Evolutionary conservation across 345 rosid genomes (phyloP), one percentile per base, ranked within the genome.

Genomic region (Barbarea vulgaris): DNA sequence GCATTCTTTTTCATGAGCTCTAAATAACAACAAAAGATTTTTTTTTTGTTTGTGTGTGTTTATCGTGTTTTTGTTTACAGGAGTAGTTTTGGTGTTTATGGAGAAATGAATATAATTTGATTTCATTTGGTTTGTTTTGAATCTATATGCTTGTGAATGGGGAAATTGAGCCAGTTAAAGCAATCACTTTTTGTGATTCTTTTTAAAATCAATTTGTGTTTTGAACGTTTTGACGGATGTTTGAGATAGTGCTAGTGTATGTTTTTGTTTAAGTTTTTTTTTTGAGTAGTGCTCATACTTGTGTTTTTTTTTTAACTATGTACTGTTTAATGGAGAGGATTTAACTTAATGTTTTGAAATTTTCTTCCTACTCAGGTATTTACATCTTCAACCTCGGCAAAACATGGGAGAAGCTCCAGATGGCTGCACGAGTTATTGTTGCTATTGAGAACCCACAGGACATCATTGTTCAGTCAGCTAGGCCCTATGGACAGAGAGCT

Each of bases 401-500:
- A 77, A 91, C 96, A 47, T 94, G 97, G 98, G 98, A 93, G 6
- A 91, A 94, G 59, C 89, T 94, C n/a, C 83, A 74, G 76, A 56
- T 91, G 81, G 98, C 96, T 5, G 98, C 98, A 0, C 79, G 97
- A 37, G 95, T 88, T 17, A 94, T 94, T 61, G 98, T 91, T 24
- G 85, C 86, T 0, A 89, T 94, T 10, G 98, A 94, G 77, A 89
- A 88, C 76, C 97, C 98, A 0, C 83, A 88, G 64, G 97, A 91
- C 73, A 94, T 94, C 28, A 94, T 94, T 81, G 98, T 94, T 6
- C 98, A 93, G 76, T 91, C 97, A 2, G 98, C 98, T 14, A 87
- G 98, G 79, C 98, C 98, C 0, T 93, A 93, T 77, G 98, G 98
- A 64, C 98, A 94, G 85, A 86, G 97, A 58, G 98, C 98, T 67